These are phyloP conservation scores for Nematocida major DNA, from an alignment of 371 early-diverging fungal species.

Conservation along the genomic window DNA sequence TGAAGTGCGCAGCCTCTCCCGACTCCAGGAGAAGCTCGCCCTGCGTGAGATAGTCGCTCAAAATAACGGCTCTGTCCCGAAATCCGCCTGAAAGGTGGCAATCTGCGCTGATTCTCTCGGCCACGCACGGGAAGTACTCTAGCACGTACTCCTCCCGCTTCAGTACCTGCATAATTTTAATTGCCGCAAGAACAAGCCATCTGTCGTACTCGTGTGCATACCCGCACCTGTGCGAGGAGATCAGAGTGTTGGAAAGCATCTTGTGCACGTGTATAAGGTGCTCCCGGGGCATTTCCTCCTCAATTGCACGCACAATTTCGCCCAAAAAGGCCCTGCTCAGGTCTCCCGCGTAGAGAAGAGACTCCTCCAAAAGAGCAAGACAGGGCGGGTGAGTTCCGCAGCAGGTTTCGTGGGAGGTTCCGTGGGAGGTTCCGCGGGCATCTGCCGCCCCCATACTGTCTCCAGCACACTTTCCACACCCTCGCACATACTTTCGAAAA, in stretches of 20 bases:
- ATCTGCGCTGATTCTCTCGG: neutral
- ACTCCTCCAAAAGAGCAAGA: neutral
- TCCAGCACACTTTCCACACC: too few relatives aligned
- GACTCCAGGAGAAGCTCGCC: neutral
- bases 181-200: slow-evolving; percentile 33
- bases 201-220: slow-evolving; percentile 44
- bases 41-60: slow-evolving; percentile 43
- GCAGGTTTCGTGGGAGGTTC: too few relatives aligned
- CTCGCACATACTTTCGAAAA: neutral
- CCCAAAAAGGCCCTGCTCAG: neutral
- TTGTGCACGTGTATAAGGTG: slow-evolving; percentile 6
- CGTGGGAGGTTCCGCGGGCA: too few relatives aligned
- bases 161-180: neutral
- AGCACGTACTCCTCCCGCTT: neutral
- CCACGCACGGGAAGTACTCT: slow-evolving; percentile 31
- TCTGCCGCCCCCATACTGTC: too few relatives aligned
- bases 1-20: slow-evolving; percentile 24
- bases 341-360: neutral
- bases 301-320: neutral
- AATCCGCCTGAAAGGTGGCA: neutral
- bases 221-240: neutral
- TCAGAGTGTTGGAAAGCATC: neutral
- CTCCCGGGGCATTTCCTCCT: neutral
- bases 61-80: slow-evolving; percentile 40
- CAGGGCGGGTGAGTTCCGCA: neutral